A percentile compares a stretch with the other conserved stretches of the same genome.
Conservation (phyloP, 805 yeast genomes). For the Saccharomycopsis capsularis region DNA sequence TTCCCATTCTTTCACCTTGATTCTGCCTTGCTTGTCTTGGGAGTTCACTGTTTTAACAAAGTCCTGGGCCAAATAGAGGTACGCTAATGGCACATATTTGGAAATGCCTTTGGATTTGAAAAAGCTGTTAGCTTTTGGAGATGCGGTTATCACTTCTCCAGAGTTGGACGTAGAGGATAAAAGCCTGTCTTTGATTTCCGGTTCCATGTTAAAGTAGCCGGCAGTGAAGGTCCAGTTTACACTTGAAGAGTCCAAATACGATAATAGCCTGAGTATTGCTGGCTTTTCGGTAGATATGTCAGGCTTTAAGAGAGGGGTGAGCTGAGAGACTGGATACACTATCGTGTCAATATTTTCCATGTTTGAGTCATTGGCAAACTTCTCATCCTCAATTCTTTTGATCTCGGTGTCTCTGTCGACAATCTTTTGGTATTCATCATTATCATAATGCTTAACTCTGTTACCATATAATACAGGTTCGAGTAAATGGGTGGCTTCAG, state of each 20-base stretch:
- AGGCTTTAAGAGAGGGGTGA: slow-evolving; percentile 67
- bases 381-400: slow-evolving; percentile 18
- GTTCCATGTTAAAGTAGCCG: slow-evolving; percentile 90
- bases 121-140: slow-evolving; percentile 92
- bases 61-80: slow-evolving; percentile 62
- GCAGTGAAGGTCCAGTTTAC: slow-evolving; percentile 87
- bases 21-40: slow-evolving; percentile 22
- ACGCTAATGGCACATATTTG: slow-evolving; percentile 78
- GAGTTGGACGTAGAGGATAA: slow-evolving; percentile 44
- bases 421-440: slow-evolving; percentile 15
- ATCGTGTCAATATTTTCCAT: slow-evolving; percentile 43
- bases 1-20: slow-evolving; percentile 75
- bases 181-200: slow-evolving; percentile 56
- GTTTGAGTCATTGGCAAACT: slow-evolving; percentile 26
- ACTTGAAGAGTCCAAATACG: slow-evolving; percentile 44
- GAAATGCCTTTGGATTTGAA: slow-evolving; percentile 79
- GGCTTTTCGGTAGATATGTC: slow-evolving; percentile 79
- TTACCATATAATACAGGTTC: slow-evolving; percentile 51
- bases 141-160: slow-evolving; percentile 80
- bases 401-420: slow-evolving; percentile 28
- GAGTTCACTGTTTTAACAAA: slow-evolving; percentile 44
- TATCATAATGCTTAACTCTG: slow-evolving; percentile 22
- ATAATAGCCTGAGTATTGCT: slow-evolving; percentile 53
- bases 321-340: slow-evolving; percentile 87
- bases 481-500: slow-evolving; percentile 49